Percentiles rank a stretch among this genome's conserved stretches.
Evolutionary conservation across 2,329 filamentous ascomycete species (phyloP).

Genomic region (Exophiala oligosperma): DNA sequence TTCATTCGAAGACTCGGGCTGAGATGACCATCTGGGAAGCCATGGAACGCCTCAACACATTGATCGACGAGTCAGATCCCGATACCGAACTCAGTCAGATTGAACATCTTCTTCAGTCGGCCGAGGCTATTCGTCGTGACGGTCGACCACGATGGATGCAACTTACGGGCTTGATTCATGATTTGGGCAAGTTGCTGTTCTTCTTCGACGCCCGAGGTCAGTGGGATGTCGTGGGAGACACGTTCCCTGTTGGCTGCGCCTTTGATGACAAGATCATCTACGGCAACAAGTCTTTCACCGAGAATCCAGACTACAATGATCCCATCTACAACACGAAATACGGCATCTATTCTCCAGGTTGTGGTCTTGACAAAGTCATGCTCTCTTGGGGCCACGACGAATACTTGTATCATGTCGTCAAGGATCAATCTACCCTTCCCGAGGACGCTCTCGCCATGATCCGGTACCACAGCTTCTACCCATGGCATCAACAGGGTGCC

Average conservation of each 20-base stretch:
- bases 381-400: slow-evolving; percentile 89
- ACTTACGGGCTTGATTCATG: slow-evolving; percentile 49
- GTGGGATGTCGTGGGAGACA: slow-evolving; percentile 83
- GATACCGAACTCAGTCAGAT: slow-evolving; percentile 87
- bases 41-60: slow-evolving; percentile 87
- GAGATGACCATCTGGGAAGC: slow-evolving; percentile 88
- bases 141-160: slow-evolving; percentile 52
- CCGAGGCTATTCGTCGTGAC: slow-evolving; percentile 85
- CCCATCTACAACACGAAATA: slow-evolving; percentile 71
- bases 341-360: slow-evolving; percentile 77
- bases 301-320: slow-evolving; percentile 73
- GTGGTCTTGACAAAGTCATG: slow-evolving; percentile 85
- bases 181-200: slow-evolving; percentile 48
- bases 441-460: slow-evolving; percentile 88
- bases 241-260: slow-evolving; percentile 47
- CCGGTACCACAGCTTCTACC: slow-evolving; percentile 88
- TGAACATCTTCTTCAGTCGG: slow-evolving; percentile 83
- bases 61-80: slow-evolving; percentile 88
- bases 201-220: slow-evolving; percentile 75
- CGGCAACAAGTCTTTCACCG: slow-evolving; percentile 68
- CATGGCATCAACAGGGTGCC: slow-evolving; percentile 81
- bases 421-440: slow-evolving; percentile 76
- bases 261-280: slow-evolving; percentile 75
- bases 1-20: slow-evolving; percentile 66
- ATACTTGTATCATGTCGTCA: slow-evolving; percentile 83